Base-by-base conservation (phyloP, 2,329 filamentous ascomycete genomes). In the Alternaria gaisen region DNA sequence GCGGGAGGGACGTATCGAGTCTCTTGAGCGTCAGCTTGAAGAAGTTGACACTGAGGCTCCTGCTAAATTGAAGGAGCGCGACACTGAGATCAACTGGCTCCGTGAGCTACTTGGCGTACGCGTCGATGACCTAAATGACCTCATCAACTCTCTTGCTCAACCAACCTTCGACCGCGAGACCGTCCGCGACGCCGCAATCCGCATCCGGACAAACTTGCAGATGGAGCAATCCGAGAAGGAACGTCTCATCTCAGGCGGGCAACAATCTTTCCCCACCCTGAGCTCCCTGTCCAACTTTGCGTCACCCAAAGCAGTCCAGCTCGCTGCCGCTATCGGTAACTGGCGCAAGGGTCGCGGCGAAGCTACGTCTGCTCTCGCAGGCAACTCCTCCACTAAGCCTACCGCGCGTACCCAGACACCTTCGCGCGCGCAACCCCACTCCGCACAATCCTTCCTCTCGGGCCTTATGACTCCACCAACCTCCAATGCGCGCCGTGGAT, bases 161-260 rank as follows among this genome's bases (percentile, higher is more conserved):
- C 90, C 93, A 5, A 83, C 85, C 26, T 95, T 92, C 75, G 90
- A 98, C 77, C 87, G 88, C 58, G 88, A 93, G 64, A 86, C 87
- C 6, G 91, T 97, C 65, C 92, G 91, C 71, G 94, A 98, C 75
- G 93, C 94, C 6, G 92, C 93, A 36, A 98, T 98, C 70, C 90
- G 95, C 54, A 89, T 99, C 62, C 92, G 93, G 76, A 92, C 95
- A 14, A 97, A 97, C 73, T 84, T 99, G 36, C 93, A 98, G 77
- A 99, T 99, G 95, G 94, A 99, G 79, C 92, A 96, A 76, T 93
- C 97, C 77, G 94, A 97, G 80, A 92, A 93, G 53, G 94, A 98
- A 78, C 87, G 95, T 61, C 90, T 92, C 1, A 86, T 92, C 80
- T 89, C 90, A 14, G 90, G 88, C 62, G 80, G 84, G 20, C 73